Base-by-base conservation (phyloP, 164 flowering plant species). In the Platanus orientalis region DNA sequence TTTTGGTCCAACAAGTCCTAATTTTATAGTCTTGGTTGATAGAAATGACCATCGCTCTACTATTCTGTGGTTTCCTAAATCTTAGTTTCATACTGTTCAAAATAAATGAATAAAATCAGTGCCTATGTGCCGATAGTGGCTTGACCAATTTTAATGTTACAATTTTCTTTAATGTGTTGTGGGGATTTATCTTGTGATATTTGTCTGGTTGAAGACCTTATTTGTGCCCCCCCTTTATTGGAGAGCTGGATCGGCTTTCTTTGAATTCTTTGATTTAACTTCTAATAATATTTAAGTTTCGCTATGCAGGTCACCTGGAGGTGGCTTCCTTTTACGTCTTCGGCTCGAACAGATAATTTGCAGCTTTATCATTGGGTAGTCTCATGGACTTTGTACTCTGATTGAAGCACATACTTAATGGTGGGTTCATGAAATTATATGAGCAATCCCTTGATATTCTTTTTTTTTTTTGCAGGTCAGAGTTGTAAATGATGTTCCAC, bases 301-400 rank as follows among this genome's bases (percentile, higher is more conserved):
- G 17, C 7, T 49, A 14, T 78, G 65, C 81, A 94, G 99, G 79
- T 94, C 45, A 85, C 96, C 17, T 95, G 99, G 99, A 90, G 83
- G 58, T 95, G 97, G 99, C 94, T 92, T 73, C 81, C 96, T 34
- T 95, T 95, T 63, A 85, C 96, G 6, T 88, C 73, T 65, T 95
- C 99, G 60, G 97, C 97, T 32, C 74, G 99, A 42, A 84, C 77
- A 63, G 99, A 95, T 76, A 76, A 82, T 71, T 71, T 95, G 79
- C 82, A 88, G 73, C 97, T 95, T 57, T 95, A 75, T 73, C 99
- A 95, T 63, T 95, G 97, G 99, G 99, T 94, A 81, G 58, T 72
- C 48, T 48, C 45, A 9, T 66, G 25, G 30, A 24, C 23, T 23
- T 23, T 58, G 27, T 45, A 40, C n/a, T 10, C n/a, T 7, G 19